Conservation (phyloP, 345 rosid species). For the Camelina sativa region DNA sequence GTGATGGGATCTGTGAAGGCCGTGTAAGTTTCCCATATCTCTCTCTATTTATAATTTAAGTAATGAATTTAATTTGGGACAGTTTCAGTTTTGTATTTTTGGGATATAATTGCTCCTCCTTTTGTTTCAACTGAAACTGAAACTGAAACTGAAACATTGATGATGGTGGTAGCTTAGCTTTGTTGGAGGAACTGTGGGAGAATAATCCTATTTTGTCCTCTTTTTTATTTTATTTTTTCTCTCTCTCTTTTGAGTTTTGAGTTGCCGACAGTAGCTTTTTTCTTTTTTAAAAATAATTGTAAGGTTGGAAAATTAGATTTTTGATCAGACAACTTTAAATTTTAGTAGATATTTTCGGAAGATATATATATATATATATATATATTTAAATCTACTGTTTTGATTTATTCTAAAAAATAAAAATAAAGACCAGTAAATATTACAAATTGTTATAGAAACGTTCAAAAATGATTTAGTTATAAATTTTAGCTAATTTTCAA, state of each 20-base stretch:
- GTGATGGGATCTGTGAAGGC: slow-evolving; percentile 51
- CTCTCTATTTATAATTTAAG: neutral
- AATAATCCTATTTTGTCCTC: neutral
- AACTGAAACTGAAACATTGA: slow-evolving; percentile 6
- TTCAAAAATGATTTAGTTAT: too few relatives aligned
- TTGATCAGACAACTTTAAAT: neutral
- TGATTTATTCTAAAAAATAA: too few relatives aligned
- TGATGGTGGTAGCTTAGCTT: slow-evolving; percentile 21
- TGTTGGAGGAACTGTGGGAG: slow-evolving; percentile 31
- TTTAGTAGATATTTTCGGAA: neutral
- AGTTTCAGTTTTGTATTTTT: slow-evolving; percentile 35
- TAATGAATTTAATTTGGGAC: slow-evolving; percentile 30
- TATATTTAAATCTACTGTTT: too few relatives aligned
- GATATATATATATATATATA: too few relatives aligned
- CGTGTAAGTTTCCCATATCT: slow-evolving; percentile 55
- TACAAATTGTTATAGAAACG: too few relatives aligned
- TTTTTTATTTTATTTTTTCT: neutral
- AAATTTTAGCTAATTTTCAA: too few relatives aligned
- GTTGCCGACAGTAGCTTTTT: slow-evolving; percentile 42
- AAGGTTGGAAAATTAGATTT: neutral
- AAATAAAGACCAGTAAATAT: too few relatives aligned
- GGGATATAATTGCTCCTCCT: slow-evolving; percentile 26
- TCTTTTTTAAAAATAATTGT: neutral
- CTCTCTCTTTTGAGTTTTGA: neutral
- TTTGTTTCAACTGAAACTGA: slow-evolving; percentile 36